Evolutionary conservation across 208 protist species (phyloP).

Genomic region (Trypanosoma theileri): DNA sequence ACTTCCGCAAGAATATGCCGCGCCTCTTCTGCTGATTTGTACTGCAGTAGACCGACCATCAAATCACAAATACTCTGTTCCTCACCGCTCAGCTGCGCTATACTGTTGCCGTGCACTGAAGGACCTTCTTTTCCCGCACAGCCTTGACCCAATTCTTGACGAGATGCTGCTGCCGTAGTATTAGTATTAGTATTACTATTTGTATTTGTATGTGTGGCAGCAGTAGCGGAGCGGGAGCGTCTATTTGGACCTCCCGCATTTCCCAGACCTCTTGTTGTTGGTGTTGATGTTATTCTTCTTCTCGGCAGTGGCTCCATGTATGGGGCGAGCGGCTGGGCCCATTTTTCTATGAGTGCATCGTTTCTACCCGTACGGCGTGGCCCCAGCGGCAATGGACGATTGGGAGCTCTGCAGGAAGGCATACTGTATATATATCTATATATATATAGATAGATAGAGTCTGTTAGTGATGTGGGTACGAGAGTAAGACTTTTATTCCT

Average conservation of each 20-base stretch:
- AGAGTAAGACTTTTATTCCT: background rate
- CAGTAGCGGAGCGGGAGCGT: too few relatives aligned
- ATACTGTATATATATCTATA: too few relatives aligned
- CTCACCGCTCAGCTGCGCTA: conserved; percentile 13
- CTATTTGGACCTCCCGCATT: too few relatives aligned
- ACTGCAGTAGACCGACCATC: conserved; percentile 21
- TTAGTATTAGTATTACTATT: too few relatives aligned
- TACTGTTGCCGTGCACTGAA: background rate
- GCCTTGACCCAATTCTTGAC: background rate
- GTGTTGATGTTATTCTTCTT: background rate
- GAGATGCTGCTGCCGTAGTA: too few relatives aligned
- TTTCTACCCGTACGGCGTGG: background rate
- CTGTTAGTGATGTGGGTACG: too few relatives aligned
- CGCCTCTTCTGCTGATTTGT: conserved; percentile 23
- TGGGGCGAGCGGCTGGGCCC: background rate
- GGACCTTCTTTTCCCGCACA: background rate
- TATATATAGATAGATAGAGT: too few relatives aligned
- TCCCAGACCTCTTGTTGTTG: too few relatives aligned
- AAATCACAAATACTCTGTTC: conserved; percentile 31
- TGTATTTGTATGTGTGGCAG: too few relatives aligned
- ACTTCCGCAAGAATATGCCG: conserved; percentile 22
- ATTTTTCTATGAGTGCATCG: background rate
- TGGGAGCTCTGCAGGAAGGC: background rate
- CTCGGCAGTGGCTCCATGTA: conserved; percentile 8
- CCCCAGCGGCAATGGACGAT: background rate